Percentiles rank a stretch among this genome's conserved stretches.
phyloP scores from a whole-genome alignment of 495 filamentous ascomycete genomes.

The Penicillium verhagenii region DNA sequence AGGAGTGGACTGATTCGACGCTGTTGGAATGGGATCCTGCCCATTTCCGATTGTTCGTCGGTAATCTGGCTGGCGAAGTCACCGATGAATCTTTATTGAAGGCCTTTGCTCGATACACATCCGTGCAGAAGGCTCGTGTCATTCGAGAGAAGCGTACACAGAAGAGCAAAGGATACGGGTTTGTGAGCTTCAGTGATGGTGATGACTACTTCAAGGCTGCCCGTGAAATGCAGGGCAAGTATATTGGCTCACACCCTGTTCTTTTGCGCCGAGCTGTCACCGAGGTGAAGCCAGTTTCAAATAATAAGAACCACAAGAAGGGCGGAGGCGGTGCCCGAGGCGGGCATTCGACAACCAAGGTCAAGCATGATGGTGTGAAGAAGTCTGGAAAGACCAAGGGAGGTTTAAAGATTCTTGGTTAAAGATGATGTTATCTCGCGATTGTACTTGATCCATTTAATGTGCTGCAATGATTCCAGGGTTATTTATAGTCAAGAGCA shows the following conservation, averaged over 20 bases:
- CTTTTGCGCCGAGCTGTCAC: conserved; percentile 82
- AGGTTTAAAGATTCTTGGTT: conserved; percentile 75
- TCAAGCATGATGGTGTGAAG: conserved; percentile 69
- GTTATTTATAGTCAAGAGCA: too few relatives aligned
- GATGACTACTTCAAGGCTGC: conserved; percentile 95
- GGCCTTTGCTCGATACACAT: conserved; percentile 84
- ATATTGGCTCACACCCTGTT: conserved; percentile 95
- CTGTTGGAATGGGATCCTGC: conserved; percentile 95
- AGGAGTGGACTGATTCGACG: conserved; percentile 81
- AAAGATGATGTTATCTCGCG: conserved; percentile 16
- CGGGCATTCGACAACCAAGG: conserved; percentile 25
- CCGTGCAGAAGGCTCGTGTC: conserved; percentile 90
- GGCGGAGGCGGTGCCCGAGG: conserved; percentile 34
- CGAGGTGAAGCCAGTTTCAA: conserved; percentile 72
- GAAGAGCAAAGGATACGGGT: conserved; percentile 94
- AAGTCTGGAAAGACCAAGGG: conserved; percentile 76
- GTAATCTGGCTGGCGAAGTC: conserved; percentile 97
- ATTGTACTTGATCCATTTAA: too few relatives aligned
- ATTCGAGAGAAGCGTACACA: conserved; percentile 92
- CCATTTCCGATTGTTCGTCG: conserved; percentile 92
- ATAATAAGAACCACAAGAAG: conserved; percentile 45
- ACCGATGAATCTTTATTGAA: conserved; percentile 94
- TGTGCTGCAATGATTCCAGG: neutral
- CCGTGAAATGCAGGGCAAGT: conserved; percentile 98
- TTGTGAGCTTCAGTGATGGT: conserved; percentile 91